phyloP scores from a whole-genome alignment of 164 flowering plant genomes.

The Vitis rupestris region DNA sequence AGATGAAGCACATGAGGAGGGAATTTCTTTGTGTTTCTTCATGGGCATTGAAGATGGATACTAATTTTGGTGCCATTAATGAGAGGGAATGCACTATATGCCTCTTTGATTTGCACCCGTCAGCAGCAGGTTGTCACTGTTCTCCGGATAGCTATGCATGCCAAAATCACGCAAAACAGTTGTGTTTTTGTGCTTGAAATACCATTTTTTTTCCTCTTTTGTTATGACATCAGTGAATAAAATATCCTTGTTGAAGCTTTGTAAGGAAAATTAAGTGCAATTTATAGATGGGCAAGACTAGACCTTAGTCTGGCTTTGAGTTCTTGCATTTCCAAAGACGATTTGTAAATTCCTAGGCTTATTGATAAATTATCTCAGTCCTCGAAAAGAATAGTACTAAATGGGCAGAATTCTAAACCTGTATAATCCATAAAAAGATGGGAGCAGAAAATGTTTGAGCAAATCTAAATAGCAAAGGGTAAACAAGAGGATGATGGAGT shows the following conservation, averaged over 20 bases:
- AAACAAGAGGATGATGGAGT: too few relatives aligned
- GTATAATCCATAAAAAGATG: slow-evolving; percentile 12
- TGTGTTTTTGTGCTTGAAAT: slow-evolving; percentile 7
- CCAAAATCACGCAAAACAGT: too few relatives aligned
- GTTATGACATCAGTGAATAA: slow-evolving; percentile 65
- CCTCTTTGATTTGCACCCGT: slow-evolving; percentile 74
- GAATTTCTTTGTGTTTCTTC: slow-evolving; percentile 39
- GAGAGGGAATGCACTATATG: slow-evolving; percentile 76
- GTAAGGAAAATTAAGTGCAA: slow-evolving; percentile 85
- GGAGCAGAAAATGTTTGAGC: too few relatives aligned
- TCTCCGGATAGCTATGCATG: slow-evolving; percentile 57
- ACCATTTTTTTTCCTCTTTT: slow-evolving; percentile 47
- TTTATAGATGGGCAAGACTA: slow-evolving; percentile 80
- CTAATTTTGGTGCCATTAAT: slow-evolving; percentile 47
- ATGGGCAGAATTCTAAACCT: slow-evolving; percentile 15
- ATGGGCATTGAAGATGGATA: slow-evolving; percentile 55
- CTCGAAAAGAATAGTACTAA: slow-evolving; percentile 7
- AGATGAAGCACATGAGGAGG: slow-evolving; percentile 52
- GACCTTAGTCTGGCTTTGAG: slow-evolving; percentile 74
- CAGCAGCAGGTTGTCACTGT: slow-evolving; percentile 78
- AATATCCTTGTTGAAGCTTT: slow-evolving; percentile 65
- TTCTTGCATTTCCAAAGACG: slow-evolving; percentile 45
- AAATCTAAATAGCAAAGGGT: too few relatives aligned
- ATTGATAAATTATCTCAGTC: slow-evolving; percentile 22
- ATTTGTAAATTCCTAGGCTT: slow-evolving; percentile 14